Conservation (phyloP, 2,329 filamentous ascomycete genomes). For the Hypoxylon sp. region DNA sequence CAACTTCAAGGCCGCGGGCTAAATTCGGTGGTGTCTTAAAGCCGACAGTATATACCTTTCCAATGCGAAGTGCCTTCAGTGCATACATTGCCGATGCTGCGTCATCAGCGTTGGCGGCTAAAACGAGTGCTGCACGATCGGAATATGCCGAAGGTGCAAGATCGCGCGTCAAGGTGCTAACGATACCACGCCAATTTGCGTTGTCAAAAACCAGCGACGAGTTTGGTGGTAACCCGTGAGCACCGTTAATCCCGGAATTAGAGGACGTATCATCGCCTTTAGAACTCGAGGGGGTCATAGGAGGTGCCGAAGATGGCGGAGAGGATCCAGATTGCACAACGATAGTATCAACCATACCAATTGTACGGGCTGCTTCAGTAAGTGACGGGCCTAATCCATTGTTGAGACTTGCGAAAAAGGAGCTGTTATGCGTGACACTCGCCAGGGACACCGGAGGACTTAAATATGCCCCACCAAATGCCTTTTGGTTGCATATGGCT, state of each 20-base stretch:
- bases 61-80: conserved; percentile 80
- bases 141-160: conserved; percentile 87
- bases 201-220: conserved; percentile 82
- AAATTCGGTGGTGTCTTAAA: conserved; percentile 77
- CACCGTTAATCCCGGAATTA: conserved; percentile 19
- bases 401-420: conserved; percentile 67
- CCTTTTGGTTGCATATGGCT: conserved; percentile 77
- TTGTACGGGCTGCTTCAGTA: conserved; percentile 82
- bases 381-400: conserved; percentile 69
- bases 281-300: conserved; percentile 66
- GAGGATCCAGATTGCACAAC: conserved; percentile 70
- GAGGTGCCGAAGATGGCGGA: conserved; percentile 61
- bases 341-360: conserved; percentile 87
- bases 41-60: conserved; percentile 86
- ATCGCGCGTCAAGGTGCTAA: conserved; percentile 84
- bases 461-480: conserved; percentile 87
- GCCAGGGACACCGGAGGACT: conserved; percentile 77
- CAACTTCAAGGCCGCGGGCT: conserved; percentile 77
- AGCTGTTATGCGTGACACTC: conserved; percentile 71
- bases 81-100: conserved; percentile 86
- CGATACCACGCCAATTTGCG: conserved; percentile 87
- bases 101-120: conserved; percentile 80
- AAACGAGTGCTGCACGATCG: conserved; percentile 80
- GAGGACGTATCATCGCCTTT: conserved; percentile 54
- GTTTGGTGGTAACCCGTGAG: conserved; percentile 61